A percentile compares a stretch with the other conserved stretches of the same genome.
phyloP scores from a whole-genome alignment of 106 monocot species.

The Vanilla planifolia region DNA sequence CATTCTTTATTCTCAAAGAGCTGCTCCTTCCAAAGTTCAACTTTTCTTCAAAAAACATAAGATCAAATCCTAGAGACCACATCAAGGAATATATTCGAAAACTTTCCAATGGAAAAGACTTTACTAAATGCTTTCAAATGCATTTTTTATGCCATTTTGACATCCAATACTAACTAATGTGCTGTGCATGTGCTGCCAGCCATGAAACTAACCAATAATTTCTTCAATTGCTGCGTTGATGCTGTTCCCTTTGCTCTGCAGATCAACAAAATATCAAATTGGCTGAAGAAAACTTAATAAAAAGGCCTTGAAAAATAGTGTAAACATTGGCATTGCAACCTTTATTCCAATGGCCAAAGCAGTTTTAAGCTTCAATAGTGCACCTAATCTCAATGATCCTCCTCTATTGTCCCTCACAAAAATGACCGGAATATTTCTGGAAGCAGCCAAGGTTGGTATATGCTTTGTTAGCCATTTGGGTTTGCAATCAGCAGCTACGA shows the following conservation, averaged over 20 bases:
- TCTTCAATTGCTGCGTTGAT: slow-evolving; percentile 50
- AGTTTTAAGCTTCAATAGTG: slow-evolving; percentile 76
- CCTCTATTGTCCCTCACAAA: slow-evolving; percentile 60
- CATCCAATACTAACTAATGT: no score
- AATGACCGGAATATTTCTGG: slow-evolving; percentile 62
- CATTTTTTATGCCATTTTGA: no score
- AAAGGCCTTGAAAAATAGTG: not conserved
- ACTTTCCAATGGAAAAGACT: no score
- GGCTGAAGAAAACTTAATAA: not conserved
- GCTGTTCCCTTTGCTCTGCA: slow-evolving; percentile 48
- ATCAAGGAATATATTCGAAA: no score
- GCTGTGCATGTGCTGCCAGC: no score
- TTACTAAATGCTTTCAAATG: no score
- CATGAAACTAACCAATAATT: no score
- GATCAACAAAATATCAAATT: not conserved
- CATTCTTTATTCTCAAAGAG: no score
- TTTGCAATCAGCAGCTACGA: slow-evolving; percentile 73
- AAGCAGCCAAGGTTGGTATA: slow-evolving; percentile 59
- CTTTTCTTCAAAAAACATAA: no score
- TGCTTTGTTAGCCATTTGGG: slow-evolving; percentile 72
- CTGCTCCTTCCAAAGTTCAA: no score
- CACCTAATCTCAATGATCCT: slow-evolving; percentile 74
- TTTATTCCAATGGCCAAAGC: slow-evolving; percentile 81
- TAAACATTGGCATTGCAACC: slow-evolving; percentile 25
- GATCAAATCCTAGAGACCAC: no score